A percentile compares a stretch with the other conserved stretches of the same genome.
Evolutionary conservation across 164 flowering plant genomes (phyloP).

Genomic region (Liquidambar formosana): DNA sequence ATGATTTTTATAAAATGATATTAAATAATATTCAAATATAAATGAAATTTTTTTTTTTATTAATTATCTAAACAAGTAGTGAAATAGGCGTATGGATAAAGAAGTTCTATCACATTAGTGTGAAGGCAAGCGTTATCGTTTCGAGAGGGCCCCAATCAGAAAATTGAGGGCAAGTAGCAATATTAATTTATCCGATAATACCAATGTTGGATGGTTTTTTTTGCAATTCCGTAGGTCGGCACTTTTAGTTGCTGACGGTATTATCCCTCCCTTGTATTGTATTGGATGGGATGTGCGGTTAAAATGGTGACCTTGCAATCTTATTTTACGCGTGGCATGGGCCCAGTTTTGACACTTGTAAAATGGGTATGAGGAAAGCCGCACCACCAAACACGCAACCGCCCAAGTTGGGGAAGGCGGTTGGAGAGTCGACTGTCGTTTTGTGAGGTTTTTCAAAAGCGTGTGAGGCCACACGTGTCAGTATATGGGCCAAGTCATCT

Average conservation of each 20-base stretch:
- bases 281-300: not conserved
- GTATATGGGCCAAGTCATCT: not conserved
- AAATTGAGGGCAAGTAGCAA: no score
- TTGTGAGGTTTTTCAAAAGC: constrained; percentile 6
- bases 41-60: no score
- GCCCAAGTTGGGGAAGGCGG: not conserved
- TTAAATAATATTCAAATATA: no score
- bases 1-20: no score
- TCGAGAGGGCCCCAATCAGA: no score
- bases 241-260: not conserved
- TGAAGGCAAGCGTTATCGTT: no score
- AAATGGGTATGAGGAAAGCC: not conserved
- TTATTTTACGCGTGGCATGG: constrained; percentile 11
- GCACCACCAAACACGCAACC: constrained; percentile 4
- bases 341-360: constrained; percentile 1
- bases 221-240: no score
- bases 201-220: no score
- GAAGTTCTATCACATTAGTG: no score
- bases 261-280: not conserved
- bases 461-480: constrained; percentile 15
- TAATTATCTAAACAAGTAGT: no score
- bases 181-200: no score
- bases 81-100: no score
- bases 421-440: constrained; percentile 10
- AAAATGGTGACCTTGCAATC: not conserved